phyloP scores from a whole-genome alignment of 2,329 filamentous ascomycete genomes.

The Ceratocystis harringtonii region DNA sequence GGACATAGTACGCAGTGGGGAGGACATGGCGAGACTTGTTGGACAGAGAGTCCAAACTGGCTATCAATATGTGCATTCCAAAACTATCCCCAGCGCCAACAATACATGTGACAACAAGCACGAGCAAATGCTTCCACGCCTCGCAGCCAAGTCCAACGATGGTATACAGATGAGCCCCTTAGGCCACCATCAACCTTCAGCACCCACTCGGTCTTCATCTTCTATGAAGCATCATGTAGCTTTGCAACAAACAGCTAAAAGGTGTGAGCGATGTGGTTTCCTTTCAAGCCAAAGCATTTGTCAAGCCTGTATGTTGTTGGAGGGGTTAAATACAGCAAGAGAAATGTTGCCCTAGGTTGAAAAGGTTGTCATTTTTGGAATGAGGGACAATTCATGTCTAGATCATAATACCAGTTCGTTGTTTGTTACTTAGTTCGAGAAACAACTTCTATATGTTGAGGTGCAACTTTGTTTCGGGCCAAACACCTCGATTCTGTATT shows the following conservation, averaged over 20 bases:
- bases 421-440: neutral
- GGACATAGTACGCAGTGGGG: conserved; percentile 85
- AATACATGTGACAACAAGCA: neutral
- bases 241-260: conserved; percentile 59
- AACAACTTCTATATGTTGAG: neutral
- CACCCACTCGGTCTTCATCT: neutral
- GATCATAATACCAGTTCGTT: neutral
- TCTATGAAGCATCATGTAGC: neutral
- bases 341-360: conserved; percentile 38
- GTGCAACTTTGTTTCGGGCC: neutral
- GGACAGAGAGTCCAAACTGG: neutral
- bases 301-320: conserved; percentile 81
- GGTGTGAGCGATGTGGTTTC: conserved; percentile 80
- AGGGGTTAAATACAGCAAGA: conserved; percentile 73
- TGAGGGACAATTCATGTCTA: conserved; percentile 7
- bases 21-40: conserved; percentile 88
- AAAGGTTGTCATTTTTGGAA: conserved; percentile 19
- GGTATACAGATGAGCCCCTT: neutral
- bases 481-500: conserved; percentile 11
- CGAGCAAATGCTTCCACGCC: neutral
- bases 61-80: conserved; percentile 1
- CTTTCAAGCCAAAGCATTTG: conserved; percentile 89
- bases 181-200: neutral
- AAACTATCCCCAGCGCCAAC: neutral
- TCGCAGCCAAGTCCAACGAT: neutral